phyloP scores from a whole-genome alignment of 768 basidiomycete species.

The Clavaria fumosa region DNA sequence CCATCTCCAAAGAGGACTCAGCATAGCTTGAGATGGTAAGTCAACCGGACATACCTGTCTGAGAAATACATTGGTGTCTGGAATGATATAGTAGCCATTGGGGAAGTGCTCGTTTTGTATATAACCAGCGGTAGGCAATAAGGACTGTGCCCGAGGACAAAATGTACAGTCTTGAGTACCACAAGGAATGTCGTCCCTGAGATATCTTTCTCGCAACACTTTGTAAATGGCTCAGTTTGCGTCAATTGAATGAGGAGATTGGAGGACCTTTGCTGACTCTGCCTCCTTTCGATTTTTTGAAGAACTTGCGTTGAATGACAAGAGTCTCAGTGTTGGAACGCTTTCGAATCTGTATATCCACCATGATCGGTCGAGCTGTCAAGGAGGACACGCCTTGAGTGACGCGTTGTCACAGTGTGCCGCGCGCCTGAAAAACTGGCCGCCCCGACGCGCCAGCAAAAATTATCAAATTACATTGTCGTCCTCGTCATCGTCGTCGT shows the following conservation, averaged over 20 bases:
- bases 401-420: too few relatives aligned
- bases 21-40: background rate
- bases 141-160: slow-evolving; percentile 31
- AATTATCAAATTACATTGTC: too few relatives aligned
- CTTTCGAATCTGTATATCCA: slow-evolving; percentile 59
- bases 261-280: slow-evolving; percentile 80
- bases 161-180: slow-evolving; percentile 57
- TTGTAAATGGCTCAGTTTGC: slow-evolving; percentile 2
- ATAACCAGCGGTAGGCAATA: slow-evolving; percentile 47
- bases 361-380: slow-evolving; percentile 17
- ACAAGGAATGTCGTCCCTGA: slow-evolving; percentile 83
- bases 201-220: slow-evolving; percentile 90
- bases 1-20: slow-evolving; percentile 52
- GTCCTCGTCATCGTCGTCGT: too few relatives aligned
- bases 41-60: slow-evolving; percentile 49
- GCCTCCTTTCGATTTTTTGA: slow-evolving; percentile 89
- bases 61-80: slow-evolving; percentile 92
- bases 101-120: slow-evolving; percentile 38
- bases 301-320: slow-evolving; percentile 78
- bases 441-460: too few relatives aligned
- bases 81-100: slow-evolving; percentile 67
- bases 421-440: too few relatives aligned
- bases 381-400: too few relatives aligned
- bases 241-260: background rate
- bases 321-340: slow-evolving; percentile 55